These are phyloP conservation scores for Penicillium goetzii DNA, from an alignment of 495 filamentous ascomycete species.

Conservation along the genomic window DNA sequence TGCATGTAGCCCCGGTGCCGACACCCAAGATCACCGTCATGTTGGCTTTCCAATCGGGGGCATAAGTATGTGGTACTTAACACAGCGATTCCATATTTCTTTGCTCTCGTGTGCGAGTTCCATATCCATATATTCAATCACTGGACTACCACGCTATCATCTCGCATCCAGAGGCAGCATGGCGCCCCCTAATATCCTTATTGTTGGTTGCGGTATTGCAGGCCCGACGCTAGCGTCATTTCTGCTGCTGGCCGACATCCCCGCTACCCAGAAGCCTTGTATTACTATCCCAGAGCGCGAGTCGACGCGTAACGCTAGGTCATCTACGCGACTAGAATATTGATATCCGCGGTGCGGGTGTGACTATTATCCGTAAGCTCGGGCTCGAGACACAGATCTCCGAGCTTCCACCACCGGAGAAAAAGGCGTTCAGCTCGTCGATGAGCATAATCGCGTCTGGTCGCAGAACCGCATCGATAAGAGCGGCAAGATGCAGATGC, in stretches of 20 bases:
- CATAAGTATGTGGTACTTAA: neutral
- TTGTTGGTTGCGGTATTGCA: neutral
- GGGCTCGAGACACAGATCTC: neutral
- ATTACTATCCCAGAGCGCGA: neutral
- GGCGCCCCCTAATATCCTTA: neutral
- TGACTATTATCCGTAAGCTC: neutral
- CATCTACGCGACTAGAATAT: neutral
- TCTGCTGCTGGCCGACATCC: neutral
- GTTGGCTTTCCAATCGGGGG: no score
- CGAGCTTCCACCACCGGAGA: neutral
- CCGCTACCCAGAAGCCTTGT: neutral
- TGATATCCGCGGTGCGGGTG: neutral
- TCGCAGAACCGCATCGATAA: neutral
- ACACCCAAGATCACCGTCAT: no score
- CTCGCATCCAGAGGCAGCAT: neutral
- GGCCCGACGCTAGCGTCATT: neutral
- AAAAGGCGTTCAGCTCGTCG: neutral
- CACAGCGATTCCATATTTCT: neutral
- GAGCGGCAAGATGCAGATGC: neutral
- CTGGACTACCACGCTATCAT: neutral
- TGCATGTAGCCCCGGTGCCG: no score
- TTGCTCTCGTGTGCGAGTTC: neutral
- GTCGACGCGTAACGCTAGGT: neutral
- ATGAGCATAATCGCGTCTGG: neutral
- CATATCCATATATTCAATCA: neutral